A percentile compares a stretch with the other conserved stretches of the same genome.
Conservation (phyloP, 495 filamentous ascomycete species). For the Xylaria palmicola region DNA sequence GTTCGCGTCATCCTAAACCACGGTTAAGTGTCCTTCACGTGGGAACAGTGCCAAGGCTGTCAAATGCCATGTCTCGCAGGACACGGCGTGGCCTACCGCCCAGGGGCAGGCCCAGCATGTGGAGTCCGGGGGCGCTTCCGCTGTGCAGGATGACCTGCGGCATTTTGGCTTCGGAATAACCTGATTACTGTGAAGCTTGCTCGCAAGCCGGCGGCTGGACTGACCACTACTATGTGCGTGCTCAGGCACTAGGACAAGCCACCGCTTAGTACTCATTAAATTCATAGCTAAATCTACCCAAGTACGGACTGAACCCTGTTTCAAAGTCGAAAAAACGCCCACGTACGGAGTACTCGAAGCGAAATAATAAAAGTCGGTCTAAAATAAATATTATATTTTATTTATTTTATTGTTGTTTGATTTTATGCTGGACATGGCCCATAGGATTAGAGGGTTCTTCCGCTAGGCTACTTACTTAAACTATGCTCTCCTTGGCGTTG, state of each 20-base stretch:
- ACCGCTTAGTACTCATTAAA: background rate
- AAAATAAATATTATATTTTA: background rate
- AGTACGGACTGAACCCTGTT: no score
- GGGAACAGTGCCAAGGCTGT: slow-evolving; percentile 6
- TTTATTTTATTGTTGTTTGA: background rate
- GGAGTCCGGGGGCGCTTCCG: background rate
- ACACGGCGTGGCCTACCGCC: background rate
- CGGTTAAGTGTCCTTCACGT: background rate
- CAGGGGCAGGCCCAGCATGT: background rate
- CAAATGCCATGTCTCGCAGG: slow-evolving; percentile 8
- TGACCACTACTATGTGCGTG: background rate
- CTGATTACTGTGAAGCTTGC: background rate
- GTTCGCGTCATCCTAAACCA: background rate
- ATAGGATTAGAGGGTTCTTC: no score
- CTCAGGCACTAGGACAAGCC: background rate
- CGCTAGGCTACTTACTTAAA: no score
- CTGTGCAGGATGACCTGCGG: slow-evolving; percentile 1
- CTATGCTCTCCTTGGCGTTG: no score
- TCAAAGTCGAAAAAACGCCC: no score
- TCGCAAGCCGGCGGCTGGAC: background rate
- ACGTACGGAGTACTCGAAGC: no score
- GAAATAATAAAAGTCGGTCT: no score
- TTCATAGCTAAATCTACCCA: no score
- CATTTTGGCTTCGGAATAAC: background rate
- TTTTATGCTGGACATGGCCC: no score